Evolutionary conservation across 495 filamentous ascomycete species (phyloP).

Genomic region (Penicillium lividum): DNA sequence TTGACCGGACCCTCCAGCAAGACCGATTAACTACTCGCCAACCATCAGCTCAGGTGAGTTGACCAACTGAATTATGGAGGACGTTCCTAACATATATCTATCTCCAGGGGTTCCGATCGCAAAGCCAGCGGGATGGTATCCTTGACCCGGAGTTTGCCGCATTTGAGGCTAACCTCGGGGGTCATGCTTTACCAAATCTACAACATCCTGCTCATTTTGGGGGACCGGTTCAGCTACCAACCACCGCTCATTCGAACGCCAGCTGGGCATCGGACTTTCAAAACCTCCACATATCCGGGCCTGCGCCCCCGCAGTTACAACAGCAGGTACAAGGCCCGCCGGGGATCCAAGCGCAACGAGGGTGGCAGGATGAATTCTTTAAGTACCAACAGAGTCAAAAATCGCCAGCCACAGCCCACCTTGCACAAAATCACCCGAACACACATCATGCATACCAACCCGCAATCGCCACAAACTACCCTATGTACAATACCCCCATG

Average conservation of each 20-base stretch:
- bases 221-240: constrained; percentile 13
- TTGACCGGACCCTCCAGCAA: constrained; percentile 82
- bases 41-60: constrained; percentile 55
- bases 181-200: constrained; percentile 27
- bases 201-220: constrained; percentile 14
- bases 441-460: constrained; percentile 34
- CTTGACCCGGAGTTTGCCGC: constrained; percentile 71
- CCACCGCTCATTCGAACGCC: constrained; percentile 22
- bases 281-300: constrained; percentile 45
- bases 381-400: constrained; percentile 37
- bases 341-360: constrained; percentile 33
- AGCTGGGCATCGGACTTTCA: constrained; percentile 56
- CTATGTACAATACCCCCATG: constrained; percentile 27
- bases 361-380: constrained; percentile 60
- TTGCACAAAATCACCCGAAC: constrained; percentile 24
- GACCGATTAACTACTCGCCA: constrained; percentile 64
- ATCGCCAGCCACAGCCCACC: constrained; percentile 19
- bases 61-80: neutral
- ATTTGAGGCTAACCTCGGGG: constrained; percentile 59
- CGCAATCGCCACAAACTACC: constrained; percentile 32
- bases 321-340: constrained; percentile 37
- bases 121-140: constrained; percentile 52
- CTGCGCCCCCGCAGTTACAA: constrained; percentile 37
- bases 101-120: constrained; percentile 63
- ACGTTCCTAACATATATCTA: constrained; percentile 17